A percentile compares a stretch with the other conserved stretches of the same genome.
phyloP scores from a whole-genome alignment of 768 basidiomycete species.

The Suillus luteus region DNA sequence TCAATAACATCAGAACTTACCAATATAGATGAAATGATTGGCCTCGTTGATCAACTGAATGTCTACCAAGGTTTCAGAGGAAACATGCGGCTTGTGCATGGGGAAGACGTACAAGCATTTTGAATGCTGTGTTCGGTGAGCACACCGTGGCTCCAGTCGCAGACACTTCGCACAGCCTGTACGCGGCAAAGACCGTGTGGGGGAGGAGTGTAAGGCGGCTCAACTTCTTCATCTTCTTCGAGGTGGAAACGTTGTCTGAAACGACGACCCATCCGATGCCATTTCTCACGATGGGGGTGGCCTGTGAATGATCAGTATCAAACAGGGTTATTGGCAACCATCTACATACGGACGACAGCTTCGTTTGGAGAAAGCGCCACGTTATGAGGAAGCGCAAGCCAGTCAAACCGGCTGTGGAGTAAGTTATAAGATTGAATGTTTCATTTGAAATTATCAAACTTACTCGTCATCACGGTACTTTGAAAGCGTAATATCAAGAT shows the following conservation, averaged over 20 bases:
- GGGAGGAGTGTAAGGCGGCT: constrained; percentile 40
- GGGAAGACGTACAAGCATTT: constrained; percentile 72
- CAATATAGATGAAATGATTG: constrained; percentile 91
- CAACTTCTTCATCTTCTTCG: constrained; percentile 41
- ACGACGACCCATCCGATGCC: constrained; percentile 54
- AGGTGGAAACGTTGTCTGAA: constrained; percentile 71
- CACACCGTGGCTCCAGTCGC: constrained; percentile 94
- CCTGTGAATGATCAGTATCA: constrained; percentile 27
- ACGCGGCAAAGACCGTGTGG: constrained; percentile 62
- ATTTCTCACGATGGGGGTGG: constrained; percentile 71
- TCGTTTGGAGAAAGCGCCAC: constrained; percentile 62
- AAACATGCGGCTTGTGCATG: constrained; percentile 8
- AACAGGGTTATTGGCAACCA: not conserved
- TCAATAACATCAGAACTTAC: constrained; percentile 42
- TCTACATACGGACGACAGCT: constrained; percentile 55
- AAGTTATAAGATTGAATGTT: constrained; percentile 14
- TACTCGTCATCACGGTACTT: constrained; percentile 48
- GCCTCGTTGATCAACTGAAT: constrained; percentile 80
- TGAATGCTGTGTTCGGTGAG: constrained; percentile 90
- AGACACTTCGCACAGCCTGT: constrained; percentile 84
- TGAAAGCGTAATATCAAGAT: not conserved
- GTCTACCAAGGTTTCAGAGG: constrained; percentile 43
- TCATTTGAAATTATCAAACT: constrained; percentile 23
- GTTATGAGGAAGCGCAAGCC: constrained; percentile 83
- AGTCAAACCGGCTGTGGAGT: constrained; percentile 48